Evolutionary conservation across 75 land plant species (phyloP).

Genomic region (Azolla pinnata): DNA sequence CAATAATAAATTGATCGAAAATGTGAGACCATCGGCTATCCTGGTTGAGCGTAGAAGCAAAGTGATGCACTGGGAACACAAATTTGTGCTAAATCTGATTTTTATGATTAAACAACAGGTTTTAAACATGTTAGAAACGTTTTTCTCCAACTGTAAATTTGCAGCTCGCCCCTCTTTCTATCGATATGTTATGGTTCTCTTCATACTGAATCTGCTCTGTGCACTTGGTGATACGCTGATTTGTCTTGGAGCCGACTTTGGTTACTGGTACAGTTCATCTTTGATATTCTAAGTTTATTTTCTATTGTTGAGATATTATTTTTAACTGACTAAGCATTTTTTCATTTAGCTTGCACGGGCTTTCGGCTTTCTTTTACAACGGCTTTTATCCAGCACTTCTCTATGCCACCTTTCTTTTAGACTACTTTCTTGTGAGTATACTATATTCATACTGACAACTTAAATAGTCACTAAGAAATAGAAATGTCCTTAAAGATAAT

Average conservation of each 20-base stretch:
- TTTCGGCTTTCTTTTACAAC: conserved; percentile 57
- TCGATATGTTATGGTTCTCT: conserved; percentile 58
- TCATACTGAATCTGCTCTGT: conserved; percentile 41
- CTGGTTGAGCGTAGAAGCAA: no score
- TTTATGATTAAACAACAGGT: no score
- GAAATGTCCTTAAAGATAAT: no score
- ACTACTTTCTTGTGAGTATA: conserved; percentile 63
- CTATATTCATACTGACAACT: no score
- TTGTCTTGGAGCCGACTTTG: conserved; percentile 68
- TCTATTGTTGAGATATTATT: not conserved
- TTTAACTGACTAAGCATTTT: no score
- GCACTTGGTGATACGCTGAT: conserved; percentile 62
- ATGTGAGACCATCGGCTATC: no score
- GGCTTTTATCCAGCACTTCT: conserved; percentile 90
- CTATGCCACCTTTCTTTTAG: conserved; percentile 74
- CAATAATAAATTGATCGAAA: no score
- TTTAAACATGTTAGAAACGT: no score
- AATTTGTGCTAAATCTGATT: no score
- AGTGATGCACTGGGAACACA: no score
- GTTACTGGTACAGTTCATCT: conserved; percentile 94
- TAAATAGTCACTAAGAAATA: no score
- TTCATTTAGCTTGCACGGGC: conserved; percentile 53
- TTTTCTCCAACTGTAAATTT: no score
- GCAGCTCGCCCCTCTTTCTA: conserved; percentile 95
- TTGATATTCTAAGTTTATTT: not conserved